Percentiles rank a stretch among this genome's conserved stretches.
Evolutionary conservation across 2,329 filamentous ascomycete genomes (phyloP).

Genomic region (Fusarium globosum): DNA sequence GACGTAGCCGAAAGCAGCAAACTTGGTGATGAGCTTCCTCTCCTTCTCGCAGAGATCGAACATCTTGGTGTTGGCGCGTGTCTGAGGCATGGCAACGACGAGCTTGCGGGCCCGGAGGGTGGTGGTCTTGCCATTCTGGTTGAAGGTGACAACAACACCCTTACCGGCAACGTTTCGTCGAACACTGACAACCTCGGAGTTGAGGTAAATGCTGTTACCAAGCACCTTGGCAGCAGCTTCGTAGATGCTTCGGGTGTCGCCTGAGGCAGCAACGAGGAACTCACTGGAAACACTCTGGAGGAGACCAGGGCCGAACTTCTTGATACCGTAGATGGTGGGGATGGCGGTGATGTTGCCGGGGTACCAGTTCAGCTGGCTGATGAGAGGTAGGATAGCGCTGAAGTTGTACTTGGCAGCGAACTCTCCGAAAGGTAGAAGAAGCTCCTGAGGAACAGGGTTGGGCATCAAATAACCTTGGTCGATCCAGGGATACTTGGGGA

Average conservation of each 20-base stretch:
- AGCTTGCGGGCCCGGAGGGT: conserved; percentile 28
- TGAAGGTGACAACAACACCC: conserved; percentile 2
- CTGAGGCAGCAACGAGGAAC: conserved; percentile 19
- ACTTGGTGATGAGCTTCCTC: conserved; percentile 22
- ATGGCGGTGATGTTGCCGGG: conserved; percentile 27
- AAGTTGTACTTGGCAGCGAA: conserved; percentile 34
- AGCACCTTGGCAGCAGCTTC: conserved; percentile 16
- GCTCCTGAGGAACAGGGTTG: conserved; percentile 30
- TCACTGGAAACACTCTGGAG: conserved; percentile 7
- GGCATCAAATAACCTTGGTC: conserved; percentile 36
- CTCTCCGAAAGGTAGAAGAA: conserved; percentile 26
- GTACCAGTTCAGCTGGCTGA: conserved; percentile 36
- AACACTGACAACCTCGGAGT: conserved; percentile 15
- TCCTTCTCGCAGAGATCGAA: conserved; percentile 17
- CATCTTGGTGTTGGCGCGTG: conserved; percentile 10
- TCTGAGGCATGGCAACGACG: conserved; percentile 33
- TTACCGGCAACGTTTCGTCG: neutral
- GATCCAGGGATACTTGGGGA: conserved; percentile 35
- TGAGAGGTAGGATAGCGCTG: conserved; percentile 16
- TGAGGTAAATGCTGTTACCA: conserved; percentile 1
- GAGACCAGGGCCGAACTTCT: conserved; percentile 30
- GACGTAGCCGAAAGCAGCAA: conserved; percentile 22
- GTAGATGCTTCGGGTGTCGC: conserved; percentile 27
- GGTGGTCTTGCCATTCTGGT: neutral
- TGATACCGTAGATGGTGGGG: conserved; percentile 33